These are phyloP conservation scores for Podila verticillata DNA, from an alignment of 192 early-diverging fungal species.

Conservation along the genomic window DNA sequence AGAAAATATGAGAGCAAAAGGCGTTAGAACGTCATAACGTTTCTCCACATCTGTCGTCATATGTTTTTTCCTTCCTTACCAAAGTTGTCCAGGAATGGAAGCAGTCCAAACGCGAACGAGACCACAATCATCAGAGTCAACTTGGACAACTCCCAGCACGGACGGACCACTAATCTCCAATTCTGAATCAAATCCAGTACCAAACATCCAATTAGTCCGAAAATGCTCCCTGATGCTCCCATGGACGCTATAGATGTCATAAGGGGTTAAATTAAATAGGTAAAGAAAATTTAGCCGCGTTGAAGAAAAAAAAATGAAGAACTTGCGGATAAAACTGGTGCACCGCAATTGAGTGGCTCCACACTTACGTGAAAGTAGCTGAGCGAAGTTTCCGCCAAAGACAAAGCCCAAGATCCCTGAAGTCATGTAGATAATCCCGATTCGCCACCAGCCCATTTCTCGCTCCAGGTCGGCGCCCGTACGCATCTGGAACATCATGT, in stretches of 20 bases:
- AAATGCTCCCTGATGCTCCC: conserved; percentile 67
- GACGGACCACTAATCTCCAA: conserved; percentile 74
- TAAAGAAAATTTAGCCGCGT: not conserved
- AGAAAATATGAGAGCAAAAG: not conserved
- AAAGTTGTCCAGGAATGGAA: conserved; percentile 87
- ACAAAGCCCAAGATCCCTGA: conserved; percentile 83
- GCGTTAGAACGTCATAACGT: not conserved
- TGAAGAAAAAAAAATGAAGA: conserved; percentile 10
- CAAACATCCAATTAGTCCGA: conserved; percentile 81
- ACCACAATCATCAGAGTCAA: conserved; percentile 69
- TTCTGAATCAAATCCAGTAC: conserved; percentile 82
- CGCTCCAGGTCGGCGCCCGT: conserved; percentile 78
- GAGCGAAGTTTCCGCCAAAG: conserved; percentile 76
- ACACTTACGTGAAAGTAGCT: conserved; percentile 56
- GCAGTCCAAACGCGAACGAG: conserved; percentile 75
- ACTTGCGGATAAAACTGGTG: not conserved
- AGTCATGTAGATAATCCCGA: conserved; percentile 76
- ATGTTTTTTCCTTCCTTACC: not conserved
- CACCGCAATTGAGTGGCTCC: no score
- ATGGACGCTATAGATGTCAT: conserved; percentile 58
- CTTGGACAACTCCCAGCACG: conserved; percentile 67
- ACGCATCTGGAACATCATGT: conserved; percentile 75
- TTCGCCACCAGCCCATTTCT: conserved; percentile 79
- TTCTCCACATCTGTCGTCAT: not conserved
- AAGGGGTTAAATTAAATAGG: not conserved